These are phyloP conservation scores for Chlorokybus atmophyticus DNA, from an alignment of 139 green algal genomes.

Conservation along the genomic window DNA sequence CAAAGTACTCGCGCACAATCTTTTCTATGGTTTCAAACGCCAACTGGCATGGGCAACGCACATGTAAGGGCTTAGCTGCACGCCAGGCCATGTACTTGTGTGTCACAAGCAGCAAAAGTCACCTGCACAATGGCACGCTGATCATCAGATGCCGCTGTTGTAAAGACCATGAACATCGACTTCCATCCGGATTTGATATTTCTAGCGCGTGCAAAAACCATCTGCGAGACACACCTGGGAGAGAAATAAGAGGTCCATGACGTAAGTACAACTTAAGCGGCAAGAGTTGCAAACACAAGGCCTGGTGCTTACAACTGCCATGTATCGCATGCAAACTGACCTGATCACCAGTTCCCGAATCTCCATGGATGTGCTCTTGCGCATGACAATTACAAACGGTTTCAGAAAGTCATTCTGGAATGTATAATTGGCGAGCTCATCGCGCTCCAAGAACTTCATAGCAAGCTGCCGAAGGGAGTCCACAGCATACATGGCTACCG, in stretches of 20 bases:
- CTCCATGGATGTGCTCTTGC: conserved; percentile 61
- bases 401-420: conserved; percentile 98
- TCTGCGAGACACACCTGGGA: too few species aligned
- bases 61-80: too few species aligned
- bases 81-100: too few species aligned
- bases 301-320: too few species aligned
- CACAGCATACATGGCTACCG: conserved; percentile 82
- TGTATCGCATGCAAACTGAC: conserved; percentile 57
- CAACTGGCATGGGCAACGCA: too few species aligned
- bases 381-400: conserved; percentile 95
- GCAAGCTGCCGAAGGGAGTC: conserved; percentile 61
- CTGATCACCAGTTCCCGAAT: conserved; percentile 96
- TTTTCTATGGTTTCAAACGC: conserved; percentile 77
- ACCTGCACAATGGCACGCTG: conserved; percentile 29
- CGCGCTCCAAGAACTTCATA: conserved; percentile 88
- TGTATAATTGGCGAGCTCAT: conserved; percentile 96
- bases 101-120: too few species aligned
- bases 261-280: too few species aligned
- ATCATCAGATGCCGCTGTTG: conserved; percentile 59
- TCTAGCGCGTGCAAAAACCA: conserved; percentile 46
- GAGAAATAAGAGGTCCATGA: too few species aligned
- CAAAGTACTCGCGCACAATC: conserved; percentile 95
- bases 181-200: conserved; percentile 98
- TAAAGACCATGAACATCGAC: conserved; percentile 99
- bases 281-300: too few species aligned